These are phyloP conservation scores for Sporothrix phasma DNA, from an alignment of 2,329 filamentous ascomycete species.

Conservation along the genomic window DNA sequence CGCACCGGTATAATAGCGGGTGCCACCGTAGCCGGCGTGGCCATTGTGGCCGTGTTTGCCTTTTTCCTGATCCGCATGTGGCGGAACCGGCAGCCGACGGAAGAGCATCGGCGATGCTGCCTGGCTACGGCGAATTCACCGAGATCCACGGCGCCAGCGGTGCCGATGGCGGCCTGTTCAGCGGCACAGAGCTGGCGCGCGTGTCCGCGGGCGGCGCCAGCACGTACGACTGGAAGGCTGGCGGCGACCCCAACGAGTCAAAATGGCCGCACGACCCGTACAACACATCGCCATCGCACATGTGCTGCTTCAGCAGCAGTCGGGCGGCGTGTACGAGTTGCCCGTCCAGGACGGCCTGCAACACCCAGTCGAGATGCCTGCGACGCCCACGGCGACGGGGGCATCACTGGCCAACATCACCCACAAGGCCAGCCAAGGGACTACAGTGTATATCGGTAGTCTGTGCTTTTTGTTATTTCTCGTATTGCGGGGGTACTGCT, in stretches of 20 bases:
- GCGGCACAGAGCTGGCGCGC: conserved; percentile 3
- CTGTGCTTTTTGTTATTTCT: neutral
- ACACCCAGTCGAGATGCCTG: conserved; percentile 23
- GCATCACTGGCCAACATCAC: neutral
- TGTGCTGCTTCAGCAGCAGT: conserved; percentile 24
- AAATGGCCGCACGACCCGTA: conserved; percentile 6
- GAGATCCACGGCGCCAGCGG: neutral
- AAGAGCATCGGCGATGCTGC: conserved; percentile 26
- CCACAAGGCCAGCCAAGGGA: neutral
- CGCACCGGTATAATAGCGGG: conserved; percentile 24
- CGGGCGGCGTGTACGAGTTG: conserved; percentile 44
- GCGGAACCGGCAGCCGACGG: conserved; percentile 17
- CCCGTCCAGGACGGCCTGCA: conserved; percentile 31
- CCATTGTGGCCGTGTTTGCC: conserved; percentile 18
- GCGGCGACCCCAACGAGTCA: neutral
- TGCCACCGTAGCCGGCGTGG: conserved; percentile 17
- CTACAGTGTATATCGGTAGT: neutral
- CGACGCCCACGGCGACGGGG: conserved; percentile 14
- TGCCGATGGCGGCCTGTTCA: neutral
- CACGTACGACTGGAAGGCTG: conserved; percentile 13
- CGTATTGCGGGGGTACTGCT: neutral
- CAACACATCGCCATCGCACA: neutral
- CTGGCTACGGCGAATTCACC: neutral
- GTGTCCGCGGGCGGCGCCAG: neutral
- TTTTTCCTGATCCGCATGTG: conserved; percentile 22